A percentile compares a stretch with the other conserved stretches of the same genome.
Conservation (phyloP, 2,329 filamentous ascomycete genomes). For the Aaosphaeria arxii region DNA sequence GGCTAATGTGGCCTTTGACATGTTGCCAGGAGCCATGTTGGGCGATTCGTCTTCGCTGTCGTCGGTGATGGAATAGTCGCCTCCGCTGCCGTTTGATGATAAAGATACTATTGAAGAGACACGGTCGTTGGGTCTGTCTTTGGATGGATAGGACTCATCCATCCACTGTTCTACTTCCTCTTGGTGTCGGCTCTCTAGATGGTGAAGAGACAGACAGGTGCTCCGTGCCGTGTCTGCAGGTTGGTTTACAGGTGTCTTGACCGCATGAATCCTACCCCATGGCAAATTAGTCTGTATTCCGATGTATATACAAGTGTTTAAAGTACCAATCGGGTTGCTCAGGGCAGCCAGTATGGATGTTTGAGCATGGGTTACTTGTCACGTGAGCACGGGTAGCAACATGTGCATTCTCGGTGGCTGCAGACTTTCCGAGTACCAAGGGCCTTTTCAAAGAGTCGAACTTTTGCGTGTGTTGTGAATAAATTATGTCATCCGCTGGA, state of each 20-base stretch:
- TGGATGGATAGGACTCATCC: constrained; percentile 17
- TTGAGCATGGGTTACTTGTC: neutral
- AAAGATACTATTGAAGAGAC: constrained; percentile 23
- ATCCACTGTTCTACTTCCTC: constrained; percentile 24
- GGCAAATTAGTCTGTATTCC: neutral
- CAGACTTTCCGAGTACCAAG: neutral
- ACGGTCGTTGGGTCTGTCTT: constrained; percentile 18
- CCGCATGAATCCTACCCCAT: neutral
- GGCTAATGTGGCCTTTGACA: constrained; percentile 17
- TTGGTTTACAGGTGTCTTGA: neutral
- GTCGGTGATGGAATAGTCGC: constrained; percentile 27
- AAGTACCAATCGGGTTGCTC: neutral
- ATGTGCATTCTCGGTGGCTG: neutral
- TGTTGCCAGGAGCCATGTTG: neutral
- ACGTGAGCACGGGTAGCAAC: neutral
- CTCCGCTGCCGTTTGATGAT: constrained; percentile 25
- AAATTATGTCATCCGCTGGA: neutral
- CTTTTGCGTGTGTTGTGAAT: neutral
- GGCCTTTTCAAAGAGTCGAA: neutral
- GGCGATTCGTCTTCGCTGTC: constrained; percentile 14
- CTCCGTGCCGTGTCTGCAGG: neutral
- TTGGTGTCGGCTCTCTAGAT: constrained; percentile 4
- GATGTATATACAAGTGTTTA: neutral
- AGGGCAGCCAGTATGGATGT: neutral
- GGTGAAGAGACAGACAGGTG: neutral